These are phyloP conservation scores for Paxillus involutus DNA, from an alignment of 768 basidiomycete genomes.

Conservation along the genomic window DNA sequence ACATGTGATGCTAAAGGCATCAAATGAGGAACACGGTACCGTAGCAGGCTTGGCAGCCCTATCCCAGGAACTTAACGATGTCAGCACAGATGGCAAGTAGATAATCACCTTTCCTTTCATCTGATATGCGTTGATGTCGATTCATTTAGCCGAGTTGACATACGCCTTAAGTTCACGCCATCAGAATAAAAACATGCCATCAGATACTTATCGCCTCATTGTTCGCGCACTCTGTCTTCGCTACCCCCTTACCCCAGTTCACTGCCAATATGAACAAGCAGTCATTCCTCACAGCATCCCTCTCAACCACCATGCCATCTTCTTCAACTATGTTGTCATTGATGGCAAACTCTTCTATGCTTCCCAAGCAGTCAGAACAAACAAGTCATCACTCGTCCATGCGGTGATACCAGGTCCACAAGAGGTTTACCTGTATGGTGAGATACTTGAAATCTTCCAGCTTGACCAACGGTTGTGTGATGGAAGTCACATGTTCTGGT, in stretches of 20 bases:
- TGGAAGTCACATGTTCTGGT: neutral
- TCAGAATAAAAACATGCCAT: neutral
- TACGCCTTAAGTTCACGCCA: neutral
- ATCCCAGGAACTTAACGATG: constrained; percentile 21
- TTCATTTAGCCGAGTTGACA: neutral
- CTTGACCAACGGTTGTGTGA: neutral
- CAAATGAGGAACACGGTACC: constrained; percentile 21
- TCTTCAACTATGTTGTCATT: neutral
- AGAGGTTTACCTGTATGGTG: neutral
- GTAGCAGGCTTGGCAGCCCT: constrained; percentile 9
- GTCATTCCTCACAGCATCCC: neutral
- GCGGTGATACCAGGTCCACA: neutral
- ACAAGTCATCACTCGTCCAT: neutral
- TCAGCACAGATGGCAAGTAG: constrained; percentile 17
- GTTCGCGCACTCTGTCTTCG: neutral
- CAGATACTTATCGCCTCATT: neutral
- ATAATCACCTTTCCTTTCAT: neutral
- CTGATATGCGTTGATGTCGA: neutral
- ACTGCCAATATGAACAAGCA: neutral
- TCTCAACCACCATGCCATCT: neutral
- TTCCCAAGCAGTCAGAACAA: neutral
- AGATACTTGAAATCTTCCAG: constrained; percentile 2
- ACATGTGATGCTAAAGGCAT: constrained; percentile 8
- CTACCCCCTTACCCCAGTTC: neutral
- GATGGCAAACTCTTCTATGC: neutral